Evolutionary conservation across 2,329 filamentous ascomycete species (phyloP), one percentile per base, ranked within the genome.

Genomic region (Botryotinia globosa): DNA sequence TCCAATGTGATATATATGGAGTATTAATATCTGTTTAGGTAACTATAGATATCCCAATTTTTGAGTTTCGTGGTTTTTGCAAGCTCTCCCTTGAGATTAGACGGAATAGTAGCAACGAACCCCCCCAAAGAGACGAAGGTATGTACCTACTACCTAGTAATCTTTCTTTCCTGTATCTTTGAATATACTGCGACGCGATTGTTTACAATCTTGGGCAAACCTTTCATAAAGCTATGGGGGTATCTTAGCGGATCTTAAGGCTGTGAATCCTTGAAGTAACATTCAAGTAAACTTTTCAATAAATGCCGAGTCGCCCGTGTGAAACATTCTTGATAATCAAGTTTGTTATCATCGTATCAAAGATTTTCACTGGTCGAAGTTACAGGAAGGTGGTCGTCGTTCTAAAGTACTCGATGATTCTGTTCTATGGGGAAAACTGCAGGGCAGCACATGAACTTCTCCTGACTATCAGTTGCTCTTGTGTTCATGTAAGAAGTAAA

Each of bases 301-400:
- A 37, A 20, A 66, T 66, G 63, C 67, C 67, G 67, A 62, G 67
- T 54, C 54, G 65, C 29, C 39, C 44, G 67, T 62, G 14, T 66
- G 63, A 66, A 66, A 51, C 63, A 32, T 66, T 9, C 51, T 66
- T 66, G 44, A 10, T 37, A 25, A 66, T 63, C 8, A n/a, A 8
- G 56, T 59, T 59, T 59, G 20, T 59, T 37, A 9, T 39, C 39
- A 12, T 37, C 22, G 32, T 25, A 10, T 37, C 22, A 61, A 61
- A 39, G 34, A n/a, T 61, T 37, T 22, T n/a, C 4, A 51, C 18
- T 37, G 63, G 58, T 9, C 2, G 14, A n/a, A 65, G 59, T 4
- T 8, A 18, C 45, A 25, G 22, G 32, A 66, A 66, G 63, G 32
- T n/a, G 63, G 22, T n/a, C 34, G 22, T n/a, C 34, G 37, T 42